phyloP scores from a whole-genome alignment of 768 basidiomycete genomes.

The Hemileccinum rubropunctum region DNA sequence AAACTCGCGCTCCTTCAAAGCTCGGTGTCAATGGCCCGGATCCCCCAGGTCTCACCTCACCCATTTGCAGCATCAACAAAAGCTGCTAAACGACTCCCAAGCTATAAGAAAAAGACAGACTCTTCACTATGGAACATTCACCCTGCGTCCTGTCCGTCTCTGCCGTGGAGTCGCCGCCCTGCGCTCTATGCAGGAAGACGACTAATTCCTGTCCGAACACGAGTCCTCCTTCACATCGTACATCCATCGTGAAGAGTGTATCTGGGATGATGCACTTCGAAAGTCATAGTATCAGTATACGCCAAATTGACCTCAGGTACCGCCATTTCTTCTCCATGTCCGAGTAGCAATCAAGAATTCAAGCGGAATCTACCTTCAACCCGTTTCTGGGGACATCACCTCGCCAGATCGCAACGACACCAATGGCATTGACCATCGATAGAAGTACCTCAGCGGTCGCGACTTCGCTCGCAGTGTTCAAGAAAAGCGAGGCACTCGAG shows the following conservation, averaged over 20 bases:
- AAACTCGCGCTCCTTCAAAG: no score
- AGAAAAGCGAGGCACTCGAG: slow-evolving; percentile 82
- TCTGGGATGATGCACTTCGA: slow-evolving; percentile 50
- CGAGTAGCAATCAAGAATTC: slow-evolving; percentile 37
- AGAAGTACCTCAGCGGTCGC: slow-evolving; percentile 59
- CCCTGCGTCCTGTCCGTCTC: slow-evolving; percentile 11
- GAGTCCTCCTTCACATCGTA: slow-evolving; percentile 16
- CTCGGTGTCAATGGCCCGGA: no score
- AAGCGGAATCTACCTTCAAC: no score
- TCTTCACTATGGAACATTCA: slow-evolving; percentile 20
- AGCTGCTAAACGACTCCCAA: slow-evolving; percentile 39
- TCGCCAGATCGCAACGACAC: slow-evolving; percentile 20
- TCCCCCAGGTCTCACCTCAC: no score
- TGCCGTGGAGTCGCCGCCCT: slow-evolving; percentile 7
- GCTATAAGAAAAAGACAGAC: slow-evolving; percentile 41
- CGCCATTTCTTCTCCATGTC: slow-evolving; percentile 14
- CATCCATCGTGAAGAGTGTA: slow-evolving; percentile 31
- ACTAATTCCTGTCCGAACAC: slow-evolving; percentile 17
- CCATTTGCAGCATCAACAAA: slow-evolving; percentile 63
- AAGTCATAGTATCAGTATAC: slow-evolving; percentile 43
- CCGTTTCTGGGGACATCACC: no score
- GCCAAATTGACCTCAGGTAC: slow-evolving; percentile 56
- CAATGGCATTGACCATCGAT: slow-evolving; percentile 28
- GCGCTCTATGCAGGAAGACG: slow-evolving; percentile 27
- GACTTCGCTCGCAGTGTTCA: slow-evolving; percentile 82